These are phyloP conservation scores for Aspergillus fischeri DNA, from an alignment of 2,329 filamentous ascomycete genomes.

Conservation along the genomic window DNA sequence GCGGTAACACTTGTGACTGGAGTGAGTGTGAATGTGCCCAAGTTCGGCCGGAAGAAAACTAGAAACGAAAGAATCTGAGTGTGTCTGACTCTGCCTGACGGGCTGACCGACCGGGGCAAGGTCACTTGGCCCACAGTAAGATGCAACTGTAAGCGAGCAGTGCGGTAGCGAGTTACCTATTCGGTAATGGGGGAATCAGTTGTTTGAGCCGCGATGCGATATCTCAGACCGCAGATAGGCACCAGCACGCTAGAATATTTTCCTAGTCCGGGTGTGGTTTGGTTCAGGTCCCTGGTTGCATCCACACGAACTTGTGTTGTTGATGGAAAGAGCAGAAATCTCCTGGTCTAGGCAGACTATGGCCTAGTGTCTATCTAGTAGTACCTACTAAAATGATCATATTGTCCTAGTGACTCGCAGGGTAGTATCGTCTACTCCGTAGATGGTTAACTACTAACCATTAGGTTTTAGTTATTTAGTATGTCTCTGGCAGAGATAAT, in stretches of 20 bases:
- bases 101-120: not conserved
- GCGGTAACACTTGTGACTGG: not conserved
- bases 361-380: too few species aligned
- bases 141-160: not conserved
- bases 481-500: not conserved
- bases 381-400: too few species aligned
- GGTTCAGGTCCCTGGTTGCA: constrained; percentile 5
- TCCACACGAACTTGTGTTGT: not conserved
- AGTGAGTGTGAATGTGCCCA: not conserved
- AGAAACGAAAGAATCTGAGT: not conserved
- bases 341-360: not conserved
- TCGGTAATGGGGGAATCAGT: not conserved
- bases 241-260: not conserved
- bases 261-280: not conserved
- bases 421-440: too few species aligned
- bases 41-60: not conserved
- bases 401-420: too few species aligned
- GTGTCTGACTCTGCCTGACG: not conserved
- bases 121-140: not conserved
- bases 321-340: not conserved
- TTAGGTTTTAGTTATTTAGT: too few species aligned
- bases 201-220: not conserved
- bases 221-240: not conserved
- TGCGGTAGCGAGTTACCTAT: not conserved
- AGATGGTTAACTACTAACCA: too few species aligned